Evolutionary conservation across 2,329 filamentous ascomycete genomes (phyloP), one percentile per base, ranked within the genome.

Genomic region (Apiospora aurea): DNA sequence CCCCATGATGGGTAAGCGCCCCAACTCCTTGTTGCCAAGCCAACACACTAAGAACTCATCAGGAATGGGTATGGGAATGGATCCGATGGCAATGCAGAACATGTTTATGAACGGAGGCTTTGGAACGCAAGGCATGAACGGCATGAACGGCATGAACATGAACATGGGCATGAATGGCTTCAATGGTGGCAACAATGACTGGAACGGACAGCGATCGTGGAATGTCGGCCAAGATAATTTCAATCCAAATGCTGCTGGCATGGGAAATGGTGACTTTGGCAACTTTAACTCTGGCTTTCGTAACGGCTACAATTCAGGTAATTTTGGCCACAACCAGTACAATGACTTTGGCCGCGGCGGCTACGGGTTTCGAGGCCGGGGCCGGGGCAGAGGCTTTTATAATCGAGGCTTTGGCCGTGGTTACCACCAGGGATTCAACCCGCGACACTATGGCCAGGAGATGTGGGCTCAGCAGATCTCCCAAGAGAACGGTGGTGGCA

Each of bases 21-120:
- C 67, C 13, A 44, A 8, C 38, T 29, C 14, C 49, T 29, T 24
- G 11, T 26, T n/a, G 43, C n/a, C 41, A 41, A 72, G 72, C 68
- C 38, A 44, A 46, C 47, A 41, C 24, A 73, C 38, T 57, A 71
- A 46, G 70, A 72, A 74, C 76, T 67, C 70, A 34, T 1, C 76
- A 93, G 93, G 90, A 80, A 95, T 96, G 92, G 90, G 90, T 79
- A 94, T 96, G 92, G 89, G 89, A 82, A 96, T 97, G 94, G 93
- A 95, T 87, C 90, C 91, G 73, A 91, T 92, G 87, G 84, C 86
- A 82, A 92, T 92, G 89, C 90, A 93, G 81, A 91, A 89, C 83
- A 91, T 92, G 88, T 90, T 91, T 87, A 94, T 95, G 92, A 94
- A 90, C 86, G 90, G 91, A 86, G 90, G 90, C 81, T 94, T 92